Base-by-base conservation (phyloP, 441 rosid species). In the Melastoma candidum region DNA sequence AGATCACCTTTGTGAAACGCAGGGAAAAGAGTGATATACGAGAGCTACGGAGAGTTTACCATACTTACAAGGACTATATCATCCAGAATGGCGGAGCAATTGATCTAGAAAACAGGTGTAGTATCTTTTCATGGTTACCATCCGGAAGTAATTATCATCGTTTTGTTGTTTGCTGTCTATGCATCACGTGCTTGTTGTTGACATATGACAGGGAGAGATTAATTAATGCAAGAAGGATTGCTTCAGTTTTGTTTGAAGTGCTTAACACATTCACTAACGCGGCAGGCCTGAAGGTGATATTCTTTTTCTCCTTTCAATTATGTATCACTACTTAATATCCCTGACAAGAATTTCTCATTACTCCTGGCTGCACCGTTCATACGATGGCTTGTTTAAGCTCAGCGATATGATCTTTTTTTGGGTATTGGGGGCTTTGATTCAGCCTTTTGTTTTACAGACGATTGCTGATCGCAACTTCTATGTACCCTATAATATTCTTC, bases 401-500 rank as follows among this genome's bases (percentile, higher is more conserved):
- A 36, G 39, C 9, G 48, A 36, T 10, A 46, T 27, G 6, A n/a
- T n/a, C 66, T 25, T 24, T 51, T 29, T 29, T 29, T 29, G 36
- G 36, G 36, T 3, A 44, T 24, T 57, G 12, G 47, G 46, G 27
- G 12, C 26, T 61, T 59, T 59, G 51, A 54, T 41, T 47, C 53
- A 10, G 55, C 1, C 60, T 36, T 12, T 24, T 56, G 11, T 52
- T 49, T 65, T 57, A 61, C 67, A 85, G 97, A 92, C 90, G 74
- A 66, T 75, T 58, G 80, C 82, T 59, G 86, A 81, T 46, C 68
- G 75, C 66, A 86, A 84, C 12, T 69, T 82, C 63, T 82, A 78
- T 63, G 80, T 88, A 29, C 84, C 90, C 0, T 92, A 82, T 72
- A 92, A 92, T 81, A 88, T 92, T 74, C 94, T 93, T 70, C 95